A percentile compares a stretch with the other conserved stretches of the same genome.
These are phyloP conservation scores for Camelina hispida DNA, from an alignment of 345 rosid genomes.

Conservation along the genomic window DNA sequence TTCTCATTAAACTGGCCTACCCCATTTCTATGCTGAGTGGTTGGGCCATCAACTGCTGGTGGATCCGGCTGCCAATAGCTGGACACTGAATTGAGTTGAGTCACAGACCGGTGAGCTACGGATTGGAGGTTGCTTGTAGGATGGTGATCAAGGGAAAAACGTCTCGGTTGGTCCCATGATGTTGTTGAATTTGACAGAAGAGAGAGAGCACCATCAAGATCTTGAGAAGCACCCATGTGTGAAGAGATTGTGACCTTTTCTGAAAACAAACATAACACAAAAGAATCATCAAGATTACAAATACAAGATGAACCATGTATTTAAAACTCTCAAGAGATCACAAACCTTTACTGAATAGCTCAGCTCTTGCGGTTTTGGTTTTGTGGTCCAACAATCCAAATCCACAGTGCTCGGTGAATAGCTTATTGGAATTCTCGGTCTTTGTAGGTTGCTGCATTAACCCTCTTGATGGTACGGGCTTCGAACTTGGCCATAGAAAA, in stretches of 20 bases:
- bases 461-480: slow-evolving; percentile 58
- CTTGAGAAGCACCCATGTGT: slow-evolving; percentile 61
- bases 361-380: slow-evolving; percentile 33
- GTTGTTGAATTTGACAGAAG: slow-evolving; percentile 92
- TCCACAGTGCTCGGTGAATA: slow-evolving; percentile 43
- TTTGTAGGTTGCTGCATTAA: slow-evolving; percentile 49
- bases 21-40: slow-evolving; percentile 41
- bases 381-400: slow-evolving; percentile 46
- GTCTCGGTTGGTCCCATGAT: slow-evolving; percentile 60
- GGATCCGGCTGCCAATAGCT: slow-evolving; percentile 54
- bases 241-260: slow-evolving; percentile 64
- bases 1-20: slow-evolving; percentile 49
- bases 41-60: slow-evolving; percentile 41
- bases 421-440: slow-evolving; percentile 47
- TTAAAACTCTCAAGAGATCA: background rate
- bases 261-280: slow-evolving; percentile 42
- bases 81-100: slow-evolving; percentile 43
- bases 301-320: background rate
- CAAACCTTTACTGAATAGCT: slow-evolving; percentile 51
- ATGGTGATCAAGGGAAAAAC: slow-evolving; percentile 50
- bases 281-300: slow-evolving; percentile 1
- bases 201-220: slow-evolving; percentile 98
- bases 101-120: slow-evolving; percentile 36
- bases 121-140: slow-evolving; percentile 47
- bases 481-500: slow-evolving; percentile 54